Conservation (phyloP, 495 filamentous ascomycete genomes). For the Penicillium desertorum region DNA sequence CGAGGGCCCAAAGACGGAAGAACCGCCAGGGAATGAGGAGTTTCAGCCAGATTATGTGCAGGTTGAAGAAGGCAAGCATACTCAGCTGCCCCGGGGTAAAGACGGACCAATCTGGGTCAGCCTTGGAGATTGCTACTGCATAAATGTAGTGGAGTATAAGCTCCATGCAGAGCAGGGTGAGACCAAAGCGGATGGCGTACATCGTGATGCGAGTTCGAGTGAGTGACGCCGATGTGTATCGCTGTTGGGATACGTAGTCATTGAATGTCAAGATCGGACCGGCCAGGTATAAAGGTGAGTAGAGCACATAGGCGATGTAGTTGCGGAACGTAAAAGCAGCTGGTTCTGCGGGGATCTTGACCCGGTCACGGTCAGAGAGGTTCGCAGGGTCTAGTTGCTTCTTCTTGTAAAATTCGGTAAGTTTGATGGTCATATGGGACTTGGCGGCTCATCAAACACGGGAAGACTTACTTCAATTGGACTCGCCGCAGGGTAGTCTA, state of each 20-base stretch:
- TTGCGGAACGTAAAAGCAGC: constrained; percentile 75
- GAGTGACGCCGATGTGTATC: constrained; percentile 69
- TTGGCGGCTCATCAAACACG: neutral
- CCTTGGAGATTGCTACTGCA: constrained; percentile 87
- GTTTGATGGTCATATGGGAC: constrained; percentile 5
- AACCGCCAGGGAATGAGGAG: constrained; percentile 95
- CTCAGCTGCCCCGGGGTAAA: constrained; percentile 88
- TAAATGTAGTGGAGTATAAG: constrained; percentile 92
- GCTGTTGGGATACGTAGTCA: constrained; percentile 87
- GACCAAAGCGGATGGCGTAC: constrained; percentile 81
- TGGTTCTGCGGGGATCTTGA: constrained; percentile 67
- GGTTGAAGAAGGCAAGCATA: constrained; percentile 93
- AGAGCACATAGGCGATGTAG: constrained; percentile 84
- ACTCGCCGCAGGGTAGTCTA: constrained; percentile 61
- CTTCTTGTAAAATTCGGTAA: constrained; percentile 83
- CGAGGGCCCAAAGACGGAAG: constrained; percentile 90
- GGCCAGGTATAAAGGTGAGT: constrained; percentile 88
- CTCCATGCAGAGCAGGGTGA: constrained; percentile 88
- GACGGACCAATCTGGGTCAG: constrained; percentile 70
- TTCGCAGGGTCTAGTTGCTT: constrained; percentile 86
- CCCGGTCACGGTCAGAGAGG: constrained; percentile 83
- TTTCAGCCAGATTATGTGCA: constrained; percentile 98
- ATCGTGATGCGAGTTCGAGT: constrained; percentile 62
- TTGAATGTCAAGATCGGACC: constrained; percentile 97
- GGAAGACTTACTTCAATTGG: constrained; percentile 74